Evolutionary conservation across 176 grass and related monocot genomes (phyloP).

Genomic region (Phragmites australis): DNA sequence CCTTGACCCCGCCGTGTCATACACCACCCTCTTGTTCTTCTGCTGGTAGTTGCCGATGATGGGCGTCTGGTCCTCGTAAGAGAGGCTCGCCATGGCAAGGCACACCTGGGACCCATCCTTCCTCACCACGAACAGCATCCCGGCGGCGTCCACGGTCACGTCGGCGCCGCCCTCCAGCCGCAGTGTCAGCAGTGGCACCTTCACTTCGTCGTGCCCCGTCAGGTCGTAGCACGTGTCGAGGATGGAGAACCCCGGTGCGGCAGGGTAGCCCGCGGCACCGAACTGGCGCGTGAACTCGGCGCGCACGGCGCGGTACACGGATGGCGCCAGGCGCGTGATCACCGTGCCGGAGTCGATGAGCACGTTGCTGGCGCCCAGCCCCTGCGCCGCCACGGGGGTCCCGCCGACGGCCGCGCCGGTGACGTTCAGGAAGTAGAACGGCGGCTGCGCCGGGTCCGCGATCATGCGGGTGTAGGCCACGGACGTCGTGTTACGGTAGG

Average conservation of each 20-base stretch:
- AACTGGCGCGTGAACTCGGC: constrained; percentile 77
- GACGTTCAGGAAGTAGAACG: constrained; percentile 91
- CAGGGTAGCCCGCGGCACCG: constrained; percentile 23
- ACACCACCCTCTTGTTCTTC: constrained; percentile 93
- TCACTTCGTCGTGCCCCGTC: constrained; percentile 62
- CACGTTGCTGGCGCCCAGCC: constrained; percentile 58
- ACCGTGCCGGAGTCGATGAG: constrained; percentile 94
- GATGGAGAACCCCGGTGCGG: constrained; percentile 65
- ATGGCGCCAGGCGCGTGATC: constrained; percentile 78
- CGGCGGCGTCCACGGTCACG: constrained; percentile 60
- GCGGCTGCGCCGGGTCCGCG: constrained; percentile 63
- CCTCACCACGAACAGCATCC: constrained; percentile 83
- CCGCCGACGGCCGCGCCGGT: constrained; percentile 65
- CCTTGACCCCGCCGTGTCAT: constrained; percentile 64
- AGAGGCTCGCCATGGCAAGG: constrained; percentile 69
- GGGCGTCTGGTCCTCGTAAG: constrained; percentile 73
- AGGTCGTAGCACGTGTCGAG: constrained; percentile 93
- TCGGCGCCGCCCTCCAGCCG: constrained; percentile 59
- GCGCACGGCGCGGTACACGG: constrained; percentile 67
- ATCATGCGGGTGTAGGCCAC: constrained; percentile 82
- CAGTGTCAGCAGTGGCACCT: constrained; percentile 65
- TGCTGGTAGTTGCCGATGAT: constrained; percentile 97
- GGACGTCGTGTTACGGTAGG: constrained; percentile 56
- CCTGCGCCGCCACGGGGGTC: constrained; percentile 31
- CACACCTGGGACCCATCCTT: constrained; percentile 89